Conservation (phyloP, 2,329 filamentous ascomycete species). For the Aureobasidium musti region DNA sequence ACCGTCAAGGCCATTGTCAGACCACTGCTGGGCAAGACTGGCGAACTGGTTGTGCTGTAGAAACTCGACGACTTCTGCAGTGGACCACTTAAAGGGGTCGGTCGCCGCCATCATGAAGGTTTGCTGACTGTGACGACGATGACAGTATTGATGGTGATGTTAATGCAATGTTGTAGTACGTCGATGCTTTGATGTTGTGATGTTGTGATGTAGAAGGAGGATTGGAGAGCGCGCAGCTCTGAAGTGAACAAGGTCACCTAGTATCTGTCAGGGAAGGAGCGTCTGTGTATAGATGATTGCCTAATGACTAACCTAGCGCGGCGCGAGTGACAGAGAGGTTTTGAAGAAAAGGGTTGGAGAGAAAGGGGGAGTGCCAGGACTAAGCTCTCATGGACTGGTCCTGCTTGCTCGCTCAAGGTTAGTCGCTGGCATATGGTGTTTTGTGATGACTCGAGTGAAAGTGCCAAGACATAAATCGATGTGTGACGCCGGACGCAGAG, state of each 20-base stretch:
- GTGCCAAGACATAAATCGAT: neutral
- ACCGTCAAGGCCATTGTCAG: conserved; percentile 66
- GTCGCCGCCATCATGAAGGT: neutral
- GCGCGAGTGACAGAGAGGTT: too few species aligned
- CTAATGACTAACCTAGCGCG: neutral
- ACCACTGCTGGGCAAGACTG: conserved; percentile 57
- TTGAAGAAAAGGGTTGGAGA: too few species aligned
- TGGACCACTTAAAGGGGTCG: conserved; percentile 76
- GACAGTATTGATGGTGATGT: neutral
- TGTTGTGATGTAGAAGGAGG: too few species aligned
- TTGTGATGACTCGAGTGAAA: neutral
- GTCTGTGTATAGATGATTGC: neutral
- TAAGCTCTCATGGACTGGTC: neutral
- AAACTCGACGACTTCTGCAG: conserved; percentile 65
- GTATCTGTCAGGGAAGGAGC: neutral
- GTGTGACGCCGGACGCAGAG: neutral
- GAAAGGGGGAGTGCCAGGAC: too few species aligned
- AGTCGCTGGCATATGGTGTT: neutral
- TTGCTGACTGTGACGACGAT: neutral
- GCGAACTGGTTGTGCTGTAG: conserved; percentile 55
- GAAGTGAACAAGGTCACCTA: neutral
- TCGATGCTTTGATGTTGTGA: neutral
- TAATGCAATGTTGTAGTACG: neutral
- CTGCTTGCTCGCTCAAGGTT: neutral
- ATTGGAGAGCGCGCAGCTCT: neutral